Conservation (phyloP, 306 rosid genomes). For the Phaseolus lunatus region DNA sequence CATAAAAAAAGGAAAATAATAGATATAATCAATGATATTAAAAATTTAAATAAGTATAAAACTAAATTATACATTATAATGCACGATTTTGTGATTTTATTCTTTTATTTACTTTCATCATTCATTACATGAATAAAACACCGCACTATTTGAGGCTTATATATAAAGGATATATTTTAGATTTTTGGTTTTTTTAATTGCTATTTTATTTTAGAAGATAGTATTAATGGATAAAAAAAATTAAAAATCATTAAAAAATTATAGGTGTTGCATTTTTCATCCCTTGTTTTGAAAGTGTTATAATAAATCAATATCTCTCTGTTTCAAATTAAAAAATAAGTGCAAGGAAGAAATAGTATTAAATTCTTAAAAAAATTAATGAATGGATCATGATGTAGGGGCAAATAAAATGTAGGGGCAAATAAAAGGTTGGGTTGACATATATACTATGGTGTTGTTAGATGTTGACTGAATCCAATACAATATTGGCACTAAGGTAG, state of each 20-base stretch:
- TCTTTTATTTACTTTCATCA: too few relatives aligned
- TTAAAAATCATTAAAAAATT: too few relatives aligned
- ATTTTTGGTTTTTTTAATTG: too few relatives aligned
- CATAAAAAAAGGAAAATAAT: background rate
- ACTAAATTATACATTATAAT: too few relatives aligned
- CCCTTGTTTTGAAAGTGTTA: background rate
- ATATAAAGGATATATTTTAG: too few relatives aligned
- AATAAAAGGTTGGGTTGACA: too few relatives aligned
- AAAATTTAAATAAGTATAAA: background rate
- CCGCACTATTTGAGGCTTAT: too few relatives aligned
- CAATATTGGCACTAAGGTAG: background rate
- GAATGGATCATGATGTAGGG: background rate
- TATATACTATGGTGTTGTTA: background rate
- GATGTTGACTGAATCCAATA: background rate
- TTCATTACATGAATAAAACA: too few relatives aligned
- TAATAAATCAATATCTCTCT: background rate
- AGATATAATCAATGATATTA: background rate
- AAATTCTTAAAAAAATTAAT: background rate
- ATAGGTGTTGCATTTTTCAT: background rate
- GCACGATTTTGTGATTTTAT: too few relatives aligned
- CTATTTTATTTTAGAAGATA: too few relatives aligned
- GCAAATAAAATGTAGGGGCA: conserved; percentile 16
- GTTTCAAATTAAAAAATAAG: background rate
- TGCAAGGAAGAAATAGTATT: background rate
- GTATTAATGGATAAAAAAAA: too few relatives aligned